These are phyloP conservation scores for Penicillium goetzii DNA, from an alignment of 495 filamentous ascomycete species.

Conservation along the genomic window DNA sequence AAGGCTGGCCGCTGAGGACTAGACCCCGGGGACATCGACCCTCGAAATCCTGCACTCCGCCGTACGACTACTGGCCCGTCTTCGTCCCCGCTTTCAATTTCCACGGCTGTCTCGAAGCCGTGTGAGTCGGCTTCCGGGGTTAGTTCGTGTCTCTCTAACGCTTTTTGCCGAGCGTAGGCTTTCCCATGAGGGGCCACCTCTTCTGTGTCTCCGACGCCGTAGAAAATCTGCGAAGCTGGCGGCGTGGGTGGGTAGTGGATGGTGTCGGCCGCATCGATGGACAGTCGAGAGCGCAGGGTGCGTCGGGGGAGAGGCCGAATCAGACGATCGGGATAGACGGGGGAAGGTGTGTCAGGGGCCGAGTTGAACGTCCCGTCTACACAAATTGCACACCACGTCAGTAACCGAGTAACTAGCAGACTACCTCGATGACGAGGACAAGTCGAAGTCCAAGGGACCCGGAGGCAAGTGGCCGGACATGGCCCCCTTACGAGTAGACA, in stretches of 20 bases:
- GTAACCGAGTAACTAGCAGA: slow-evolving; percentile 45
- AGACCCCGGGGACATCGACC: slow-evolving; percentile 41
- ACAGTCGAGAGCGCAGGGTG: slow-evolving; percentile 80
- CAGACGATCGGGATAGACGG: slow-evolving; percentile 81
- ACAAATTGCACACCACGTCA: slow-evolving; percentile 43
- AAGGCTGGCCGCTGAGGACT: slow-evolving; percentile 32
- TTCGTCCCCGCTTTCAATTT: slow-evolving; percentile 52
- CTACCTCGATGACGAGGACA: slow-evolving; percentile 14
- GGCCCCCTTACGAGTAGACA: slow-evolving; percentile 39
- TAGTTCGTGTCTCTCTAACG: slow-evolving; percentile 44
- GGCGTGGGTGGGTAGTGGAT: slow-evolving; percentile 80
- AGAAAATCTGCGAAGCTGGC: slow-evolving; percentile 70
- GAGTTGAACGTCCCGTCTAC: slow-evolving; percentile 56
- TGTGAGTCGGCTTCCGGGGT: slow-evolving; percentile 52
- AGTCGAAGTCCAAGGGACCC: slow-evolving; percentile 17
- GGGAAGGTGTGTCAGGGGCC: slow-evolving; percentile 74
- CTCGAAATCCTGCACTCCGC: slow-evolving; percentile 49
- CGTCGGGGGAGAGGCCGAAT: slow-evolving; percentile 93
- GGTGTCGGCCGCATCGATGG: slow-evolving; percentile 77
- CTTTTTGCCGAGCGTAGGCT: slow-evolving; percentile 50
- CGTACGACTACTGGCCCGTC: slow-evolving; percentile 50
- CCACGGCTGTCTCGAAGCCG: slow-evolving; percentile 44
- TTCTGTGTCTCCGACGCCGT: slow-evolving; percentile 59
- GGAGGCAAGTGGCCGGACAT: background rate
- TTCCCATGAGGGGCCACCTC: slow-evolving; percentile 48